Evolutionary conservation across 768 basidiomycete genomes (phyloP).

Genomic region (Lactarius deliciosus): DNA sequence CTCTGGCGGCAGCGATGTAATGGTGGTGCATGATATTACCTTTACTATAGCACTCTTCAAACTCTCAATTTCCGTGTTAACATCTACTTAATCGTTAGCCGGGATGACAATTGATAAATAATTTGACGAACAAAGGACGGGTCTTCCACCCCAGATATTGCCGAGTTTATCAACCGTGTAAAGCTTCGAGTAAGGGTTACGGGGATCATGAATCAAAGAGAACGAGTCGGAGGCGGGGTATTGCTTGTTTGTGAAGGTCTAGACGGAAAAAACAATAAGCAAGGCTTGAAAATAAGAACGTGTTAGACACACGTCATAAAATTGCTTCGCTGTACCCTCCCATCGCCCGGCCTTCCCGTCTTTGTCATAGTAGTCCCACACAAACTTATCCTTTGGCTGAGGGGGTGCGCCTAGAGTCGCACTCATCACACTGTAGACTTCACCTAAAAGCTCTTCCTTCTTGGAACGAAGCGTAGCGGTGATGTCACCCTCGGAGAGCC

Average conservation of each 20-base stretch:
- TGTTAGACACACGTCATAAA: slow-evolving; percentile 49
- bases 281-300: slow-evolving; percentile 23
- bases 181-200: slow-evolving; percentile 77
- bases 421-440: slow-evolving; percentile 80
- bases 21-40: slow-evolving; percentile 37
- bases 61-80: slow-evolving; percentile 81
- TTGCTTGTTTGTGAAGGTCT: slow-evolving; percentile 34
- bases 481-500: slow-evolving; percentile 48
- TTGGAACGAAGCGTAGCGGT: slow-evolving; percentile 63
- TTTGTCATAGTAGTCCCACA: slow-evolving; percentile 87
- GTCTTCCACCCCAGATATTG: slow-evolving; percentile 85
- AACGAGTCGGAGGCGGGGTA: slow-evolving; percentile 60
- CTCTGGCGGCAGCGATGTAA: not conserved
- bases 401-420: slow-evolving; percentile 89
- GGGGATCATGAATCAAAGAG: slow-evolving; percentile 93
- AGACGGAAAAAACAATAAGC: slow-evolving; percentile 11
- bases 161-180: slow-evolving; percentile 94
- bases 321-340: slow-evolving; percentile 80
- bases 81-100: slow-evolving; percentile 50
- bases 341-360: slow-evolving; percentile 73
- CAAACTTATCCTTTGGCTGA: slow-evolving; percentile 63
- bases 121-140: slow-evolving; percentile 69
- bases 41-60: slow-evolving; percentile 83
- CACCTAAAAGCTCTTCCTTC: slow-evolving; percentile 83
- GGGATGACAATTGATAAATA: slow-evolving; percentile 3